Conservation (phyloP, 176 grass and related monocot species). For the Cocos nucifera region DNA sequence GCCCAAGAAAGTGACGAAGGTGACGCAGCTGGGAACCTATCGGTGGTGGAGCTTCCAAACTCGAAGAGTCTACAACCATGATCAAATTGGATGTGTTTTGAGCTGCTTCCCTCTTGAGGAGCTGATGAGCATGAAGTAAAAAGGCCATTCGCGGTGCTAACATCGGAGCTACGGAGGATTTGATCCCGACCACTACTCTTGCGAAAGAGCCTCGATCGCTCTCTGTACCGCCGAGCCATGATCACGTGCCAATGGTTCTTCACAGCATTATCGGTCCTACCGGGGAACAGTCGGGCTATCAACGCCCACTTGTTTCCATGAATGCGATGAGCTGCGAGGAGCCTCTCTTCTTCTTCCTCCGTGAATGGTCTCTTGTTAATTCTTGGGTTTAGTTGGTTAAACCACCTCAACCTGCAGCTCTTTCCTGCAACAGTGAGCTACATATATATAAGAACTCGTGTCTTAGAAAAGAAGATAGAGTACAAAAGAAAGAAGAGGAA, state of each 20-base stretch:
- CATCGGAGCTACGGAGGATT: background rate
- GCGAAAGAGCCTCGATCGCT: background rate
- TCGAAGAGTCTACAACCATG: conserved; percentile 2
- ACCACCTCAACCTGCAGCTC: conserved; percentile 24
- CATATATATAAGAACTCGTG: background rate
- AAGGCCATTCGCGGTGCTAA: conserved; percentile 9
- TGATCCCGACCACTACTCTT: conserved; percentile 12
- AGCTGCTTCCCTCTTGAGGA: too few species aligned
- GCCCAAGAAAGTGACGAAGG: conserved; percentile 16
- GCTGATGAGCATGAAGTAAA: conserved; percentile 4
- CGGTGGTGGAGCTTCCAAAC: conserved; percentile 15
- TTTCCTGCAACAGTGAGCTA: conserved; percentile 6
- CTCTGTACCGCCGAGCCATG: conserved; percentile 14
- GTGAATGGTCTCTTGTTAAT: conserved; percentile 24
- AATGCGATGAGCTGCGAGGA: conserved; percentile 10
- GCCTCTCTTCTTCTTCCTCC: conserved; percentile 18
- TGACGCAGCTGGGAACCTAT: background rate
- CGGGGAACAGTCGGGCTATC: conserved; percentile 12
- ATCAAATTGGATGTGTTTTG: too few species aligned
- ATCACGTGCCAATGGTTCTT: conserved; percentile 24
- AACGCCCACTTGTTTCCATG: conserved; percentile 23
- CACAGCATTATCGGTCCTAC: conserved; percentile 15
- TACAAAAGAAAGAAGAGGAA: background rate
- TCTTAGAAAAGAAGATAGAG: background rate
- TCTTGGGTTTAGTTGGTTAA: conserved; percentile 16